These are phyloP conservation scores for Microdochium nivale DNA, from an alignment of 2,329 filamentous ascomycete genomes.

Conservation along the genomic window DNA sequence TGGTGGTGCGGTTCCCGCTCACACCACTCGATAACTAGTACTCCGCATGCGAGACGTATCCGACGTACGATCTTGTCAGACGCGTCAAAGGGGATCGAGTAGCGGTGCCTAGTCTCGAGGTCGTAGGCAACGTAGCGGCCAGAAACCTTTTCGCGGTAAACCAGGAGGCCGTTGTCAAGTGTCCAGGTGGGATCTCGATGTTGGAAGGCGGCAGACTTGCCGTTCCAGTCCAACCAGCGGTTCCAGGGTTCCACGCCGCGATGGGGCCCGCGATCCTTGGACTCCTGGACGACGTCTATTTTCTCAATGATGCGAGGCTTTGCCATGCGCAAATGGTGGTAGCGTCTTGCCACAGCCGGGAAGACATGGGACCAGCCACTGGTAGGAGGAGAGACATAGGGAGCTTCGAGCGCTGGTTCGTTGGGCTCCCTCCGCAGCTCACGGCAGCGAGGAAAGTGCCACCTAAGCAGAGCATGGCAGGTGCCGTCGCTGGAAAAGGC, in stretches of 20 bases:
- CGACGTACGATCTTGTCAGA: conserved; percentile 42
- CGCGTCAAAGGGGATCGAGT: conserved; percentile 41
- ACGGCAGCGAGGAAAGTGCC: conserved; percentile 41
- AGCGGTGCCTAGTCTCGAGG: conserved; percentile 31
- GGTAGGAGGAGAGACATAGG: not conserved
- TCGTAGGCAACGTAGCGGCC: conserved; percentile 37
- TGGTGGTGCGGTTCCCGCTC: conserved; percentile 41
- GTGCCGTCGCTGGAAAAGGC: conserved; percentile 40
- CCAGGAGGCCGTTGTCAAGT: conserved; percentile 41
- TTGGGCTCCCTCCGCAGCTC: conserved; percentile 34
- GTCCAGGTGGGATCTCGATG: conserved; percentile 43
- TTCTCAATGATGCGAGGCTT: conserved; percentile 36
- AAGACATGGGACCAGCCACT: conserved; percentile 33
- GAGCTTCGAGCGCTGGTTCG: not conserved
- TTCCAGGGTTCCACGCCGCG: conserved; percentile 35
- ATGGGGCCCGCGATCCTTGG: conserved; percentile 12
- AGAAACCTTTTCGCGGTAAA: conserved; percentile 33
- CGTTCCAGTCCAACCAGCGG: conserved; percentile 31
- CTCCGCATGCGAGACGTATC: conserved; percentile 39
- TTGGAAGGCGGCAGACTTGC: conserved; percentile 31
- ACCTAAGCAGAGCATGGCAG: conserved; percentile 36
- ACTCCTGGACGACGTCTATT: conserved; percentile 28
- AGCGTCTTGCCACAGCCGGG: conserved; percentile 41
- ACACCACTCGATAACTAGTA: conserved; percentile 60
- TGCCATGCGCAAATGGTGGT: conserved; percentile 41